A percentile compares a stretch with the other conserved stretches of the same genome.
phyloP scores from a whole-genome alignment of 257 asterid species.

The Vinca minor region DNA sequence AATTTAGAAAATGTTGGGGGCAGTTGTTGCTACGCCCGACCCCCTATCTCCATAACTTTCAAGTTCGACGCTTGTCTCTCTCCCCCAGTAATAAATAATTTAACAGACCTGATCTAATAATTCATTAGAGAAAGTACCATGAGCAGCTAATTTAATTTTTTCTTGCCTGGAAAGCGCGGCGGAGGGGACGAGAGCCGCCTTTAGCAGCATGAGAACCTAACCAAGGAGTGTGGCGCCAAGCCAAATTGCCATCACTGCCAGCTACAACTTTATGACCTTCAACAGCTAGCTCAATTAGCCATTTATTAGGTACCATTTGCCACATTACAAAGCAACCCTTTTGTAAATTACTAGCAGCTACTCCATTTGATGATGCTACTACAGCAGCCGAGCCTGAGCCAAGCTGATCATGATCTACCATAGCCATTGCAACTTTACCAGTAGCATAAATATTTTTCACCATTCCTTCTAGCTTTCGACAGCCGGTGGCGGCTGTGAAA shows the following conservation, averaged over 20 bases:
- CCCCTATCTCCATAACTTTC: no score
- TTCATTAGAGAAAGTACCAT: background rate
- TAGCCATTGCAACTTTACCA: conserved; percentile 60
- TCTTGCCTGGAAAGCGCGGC: conserved; percentile 75
- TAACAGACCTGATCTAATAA: no score
- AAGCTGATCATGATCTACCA: conserved; percentile 48
- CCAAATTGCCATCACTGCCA: conserved; percentile 73
- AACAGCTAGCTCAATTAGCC: conserved; percentile 70
- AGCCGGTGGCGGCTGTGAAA: conserved; percentile 74
- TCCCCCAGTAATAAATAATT: no score
- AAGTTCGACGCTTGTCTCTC: no score
- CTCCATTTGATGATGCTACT: conserved; percentile 10
- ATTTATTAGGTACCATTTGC: conserved; percentile 77
- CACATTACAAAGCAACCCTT: conserved; percentile 80
- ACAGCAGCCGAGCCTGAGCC: conserved; percentile 14
- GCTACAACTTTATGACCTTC: conserved; percentile 72
- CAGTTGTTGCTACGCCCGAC: no score
- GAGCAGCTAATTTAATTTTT: no score
- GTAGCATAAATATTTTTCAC: conserved; percentile 61
- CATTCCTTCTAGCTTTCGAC: conserved; percentile 51
- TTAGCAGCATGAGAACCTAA: conserved; percentile 71
- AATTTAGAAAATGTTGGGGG: no score
- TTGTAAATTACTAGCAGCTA: conserved; percentile 27
- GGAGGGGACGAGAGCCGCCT: conserved; percentile 74
- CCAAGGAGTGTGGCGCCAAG: conserved; percentile 96